Evolutionary conservation across 2,329 filamentous ascomycete genomes (phyloP).

Genomic region (Epichloe sibirici): DNA sequence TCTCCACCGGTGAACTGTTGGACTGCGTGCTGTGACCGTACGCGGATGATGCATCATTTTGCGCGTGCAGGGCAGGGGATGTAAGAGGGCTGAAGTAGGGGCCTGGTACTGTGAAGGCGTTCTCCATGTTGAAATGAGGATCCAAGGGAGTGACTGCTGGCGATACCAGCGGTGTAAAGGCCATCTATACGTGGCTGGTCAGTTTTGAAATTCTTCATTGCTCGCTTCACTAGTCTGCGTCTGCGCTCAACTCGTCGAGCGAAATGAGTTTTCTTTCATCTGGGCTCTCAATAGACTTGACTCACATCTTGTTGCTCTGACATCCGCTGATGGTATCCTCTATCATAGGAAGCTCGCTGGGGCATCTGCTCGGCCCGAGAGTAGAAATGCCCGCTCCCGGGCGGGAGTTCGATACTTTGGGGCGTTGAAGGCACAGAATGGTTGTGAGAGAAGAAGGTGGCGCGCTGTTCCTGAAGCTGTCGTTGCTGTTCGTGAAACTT

Average conservation of each 20-base stretch:
- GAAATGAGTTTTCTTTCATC: neutral
- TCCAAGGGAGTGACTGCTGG: slow-evolving; percentile 77
- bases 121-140: slow-evolving; percentile 50
- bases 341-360: slow-evolving; percentile 52
- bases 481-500: slow-evolving; percentile 48
- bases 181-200: slow-evolving; percentile 36
- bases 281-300: slow-evolving; percentile 6
- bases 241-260: too few relatives aligned
- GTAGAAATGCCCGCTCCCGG: slow-evolving; percentile 45
- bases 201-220: neutral
- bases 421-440: slow-evolving; percentile 66
- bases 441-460: slow-evolving; percentile 41
- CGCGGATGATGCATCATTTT: slow-evolving; percentile 39
- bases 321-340: slow-evolving; percentile 48
- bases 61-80: slow-evolving; percentile 67
- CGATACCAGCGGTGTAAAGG: slow-evolving; percentile 70
- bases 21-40: slow-evolving; percentile 33
- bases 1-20: slow-evolving; percentile 44
- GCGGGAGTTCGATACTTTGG: slow-evolving; percentile 67
- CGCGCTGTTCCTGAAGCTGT: slow-evolving; percentile 45
- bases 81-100: slow-evolving; percentile 76
- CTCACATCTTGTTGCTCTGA: slow-evolving; percentile 59
- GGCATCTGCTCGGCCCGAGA: slow-evolving; percentile 38
- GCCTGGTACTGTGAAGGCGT: slow-evolving; percentile 49
- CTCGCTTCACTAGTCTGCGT: neutral